phyloP scores from a whole-genome alignment of 176 grass and related monocot genomes.

The Oryza coarctata region DNA sequence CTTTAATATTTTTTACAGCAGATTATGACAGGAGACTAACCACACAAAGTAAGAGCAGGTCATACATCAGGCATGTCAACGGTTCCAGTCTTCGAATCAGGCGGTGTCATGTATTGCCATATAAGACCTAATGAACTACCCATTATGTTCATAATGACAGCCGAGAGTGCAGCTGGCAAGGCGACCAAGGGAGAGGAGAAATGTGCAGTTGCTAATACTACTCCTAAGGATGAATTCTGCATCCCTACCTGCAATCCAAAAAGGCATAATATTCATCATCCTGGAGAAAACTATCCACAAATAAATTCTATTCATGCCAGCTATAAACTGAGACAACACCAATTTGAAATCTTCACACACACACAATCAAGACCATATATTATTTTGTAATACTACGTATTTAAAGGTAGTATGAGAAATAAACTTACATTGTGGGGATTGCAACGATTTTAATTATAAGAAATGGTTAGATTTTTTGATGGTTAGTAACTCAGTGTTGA shows the following conservation, averaged over 20 bases:
- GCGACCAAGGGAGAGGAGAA: slow-evolving; percentile 69
- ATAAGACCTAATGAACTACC: slow-evolving; percentile 69
- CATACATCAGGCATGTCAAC: neutral
- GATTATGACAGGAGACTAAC: slow-evolving; percentile 18
- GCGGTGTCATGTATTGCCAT: slow-evolving; percentile 49
- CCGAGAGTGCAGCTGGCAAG: slow-evolving; percentile 73
- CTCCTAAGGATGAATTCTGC: slow-evolving; percentile 82
- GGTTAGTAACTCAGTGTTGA: neutral
- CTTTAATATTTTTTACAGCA: neutral
- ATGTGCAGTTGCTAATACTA: slow-evolving; percentile 73
- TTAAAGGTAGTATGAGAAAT: neutral
- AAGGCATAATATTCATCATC: slow-evolving; percentile 26
- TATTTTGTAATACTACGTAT: neutral
- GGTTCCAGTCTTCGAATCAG: slow-evolving; percentile 21
- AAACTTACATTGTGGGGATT: neutral
- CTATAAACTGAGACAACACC: neutral
- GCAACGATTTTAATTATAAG: neutral
- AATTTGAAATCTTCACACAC: neutral
- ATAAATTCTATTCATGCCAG: slow-evolving; percentile 5
- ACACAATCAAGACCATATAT: neutral
- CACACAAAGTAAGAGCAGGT: neutral
- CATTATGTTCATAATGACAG: slow-evolving; percentile 85
- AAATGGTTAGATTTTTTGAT: neutral
- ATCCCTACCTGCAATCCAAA: slow-evolving; percentile 65
- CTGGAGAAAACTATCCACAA: neutral